Conservation (phyloP, 1,139 yeast genomes). For the Pichia sp. region DNA sequence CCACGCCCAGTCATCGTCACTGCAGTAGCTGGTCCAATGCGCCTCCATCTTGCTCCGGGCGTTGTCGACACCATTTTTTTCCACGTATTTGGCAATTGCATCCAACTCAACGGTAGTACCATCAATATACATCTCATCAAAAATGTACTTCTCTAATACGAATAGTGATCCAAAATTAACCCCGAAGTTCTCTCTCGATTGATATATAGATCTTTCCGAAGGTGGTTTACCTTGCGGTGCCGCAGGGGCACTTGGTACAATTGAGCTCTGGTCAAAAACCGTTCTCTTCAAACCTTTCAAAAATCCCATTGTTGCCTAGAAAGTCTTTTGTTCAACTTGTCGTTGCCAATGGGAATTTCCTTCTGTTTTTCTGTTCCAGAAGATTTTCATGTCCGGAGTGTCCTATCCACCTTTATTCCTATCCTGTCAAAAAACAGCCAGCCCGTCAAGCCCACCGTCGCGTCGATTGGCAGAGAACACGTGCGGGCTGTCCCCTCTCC, state of each 20-base stretch:
- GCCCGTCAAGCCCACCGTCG: neutral
- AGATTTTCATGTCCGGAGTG: neutral
- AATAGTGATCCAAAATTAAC: slow-evolving; percentile 85
- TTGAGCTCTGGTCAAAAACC: slow-evolving; percentile 7
- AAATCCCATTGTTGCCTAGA: slow-evolving; percentile 10
- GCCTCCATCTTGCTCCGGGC: slow-evolving; percentile 54
- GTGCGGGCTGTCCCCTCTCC: neutral
- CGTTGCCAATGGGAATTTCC: neutral
- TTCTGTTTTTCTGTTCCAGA: neutral
- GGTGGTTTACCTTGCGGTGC: slow-evolving; percentile 36
- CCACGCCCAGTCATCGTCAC: slow-evolving; percentile 78
- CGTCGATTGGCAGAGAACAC: slow-evolving; percentile 12
- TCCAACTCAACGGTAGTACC: slow-evolving; percentile 65
- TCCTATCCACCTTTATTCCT: neutral
- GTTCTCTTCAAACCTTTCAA: slow-evolving; percentile 21
- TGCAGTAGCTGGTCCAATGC: slow-evolving; percentile 67
- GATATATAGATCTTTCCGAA: slow-evolving; percentile 51
- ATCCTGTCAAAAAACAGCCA: neutral
- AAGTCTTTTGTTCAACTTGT: neutral
- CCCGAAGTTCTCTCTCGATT: slow-evolving; percentile 69
- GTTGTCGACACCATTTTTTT: slow-evolving; percentile 48
- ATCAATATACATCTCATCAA: slow-evolving; percentile 49
- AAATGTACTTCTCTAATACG: slow-evolving; percentile 75
- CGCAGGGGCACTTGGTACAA: slow-evolving; percentile 20
- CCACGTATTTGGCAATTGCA: slow-evolving; percentile 51